Base-by-base conservation (phyloP, 1,284 basidiomycete genomes). In the Microbotryum scabiosae region DNA sequence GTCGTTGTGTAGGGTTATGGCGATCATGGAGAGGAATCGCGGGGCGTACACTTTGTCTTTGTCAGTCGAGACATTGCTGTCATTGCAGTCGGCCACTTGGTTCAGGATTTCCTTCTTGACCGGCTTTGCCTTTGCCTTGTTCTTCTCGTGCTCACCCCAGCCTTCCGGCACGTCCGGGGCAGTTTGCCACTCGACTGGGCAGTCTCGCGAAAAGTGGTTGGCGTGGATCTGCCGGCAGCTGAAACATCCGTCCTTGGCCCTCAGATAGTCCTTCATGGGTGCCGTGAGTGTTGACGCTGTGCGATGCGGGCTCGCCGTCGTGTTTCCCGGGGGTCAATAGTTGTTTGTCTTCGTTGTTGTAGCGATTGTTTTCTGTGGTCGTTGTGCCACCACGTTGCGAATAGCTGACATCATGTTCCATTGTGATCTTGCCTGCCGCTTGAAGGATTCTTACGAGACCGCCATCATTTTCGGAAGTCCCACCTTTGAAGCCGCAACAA, bases 1-100 rank as follows among this genome's bases (percentile, higher is more conserved):
- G n/a, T 58, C 56, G 18, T 49, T 30, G 20, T 58, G 47, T 23
- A n/a, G n/a, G n/a, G n/a, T n/a, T n/a, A n/a, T n/a, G 55, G 51
- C 6, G 21, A 30, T 21, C 21, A 21, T 49, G 10, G 32, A 28
- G 30, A 50, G n/a, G 6, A 36, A 57, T 26, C 46, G 41, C 53
- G 55, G 47, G 9, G 51, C 20, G n/a, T 57, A n/a, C 47, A 57
- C n/a, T 18, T 48, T 30, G n/a, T 52, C 45, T 25, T 49, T 47
- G 26, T 47, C 54, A 12, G n/a, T 14, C n/a, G n/a, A n/a, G n/a
- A n/a, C n/a, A 47, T 56, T 30, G 16, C 47, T 28, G n/a, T 45
- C 54, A 6, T 28, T 45, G 30, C 47, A n/a, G 14, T 47, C 54
- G n/a, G 26, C 46, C 18, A 21, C 6, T 14, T 25, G n/a, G 26